Evolutionary conservation across 2,329 filamentous ascomycete genomes (phyloP).

Genomic region (Verticillium nonalfalfae): DNA sequence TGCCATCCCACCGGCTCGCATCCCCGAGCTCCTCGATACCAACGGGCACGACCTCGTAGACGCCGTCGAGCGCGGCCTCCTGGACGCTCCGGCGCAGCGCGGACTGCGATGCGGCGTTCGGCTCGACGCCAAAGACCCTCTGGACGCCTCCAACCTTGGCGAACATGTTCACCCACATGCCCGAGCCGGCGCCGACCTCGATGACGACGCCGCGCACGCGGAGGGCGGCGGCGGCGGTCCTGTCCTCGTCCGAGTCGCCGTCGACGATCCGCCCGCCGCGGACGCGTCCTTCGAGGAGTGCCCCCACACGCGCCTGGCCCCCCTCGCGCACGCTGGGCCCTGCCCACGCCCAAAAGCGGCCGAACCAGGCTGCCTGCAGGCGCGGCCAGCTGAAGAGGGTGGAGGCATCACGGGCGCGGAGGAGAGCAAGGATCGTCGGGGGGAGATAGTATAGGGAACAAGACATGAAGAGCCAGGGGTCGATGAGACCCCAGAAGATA

Average conservation of each 20-base stretch:
- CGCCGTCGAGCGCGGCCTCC: conserved; percentile 44
- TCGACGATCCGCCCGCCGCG: conserved; percentile 26
- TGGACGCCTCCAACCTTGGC: conserved; percentile 22
- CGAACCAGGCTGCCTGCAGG: conserved; percentile 50
- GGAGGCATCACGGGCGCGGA: conserved; percentile 23
- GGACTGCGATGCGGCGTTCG: conserved; percentile 47
- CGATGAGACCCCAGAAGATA: conserved; percentile 27
- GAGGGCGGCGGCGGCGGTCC: conserved; percentile 16
- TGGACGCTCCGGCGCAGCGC: conserved; percentile 38
- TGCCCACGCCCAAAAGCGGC: conserved; percentile 50
- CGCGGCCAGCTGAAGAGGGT: conserved; percentile 32
- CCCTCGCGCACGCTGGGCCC: conserved; percentile 43
- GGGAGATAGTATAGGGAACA: conserved; percentile 44
- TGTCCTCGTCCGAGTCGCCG: conserved; percentile 4
- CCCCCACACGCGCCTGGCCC: conserved; percentile 37
- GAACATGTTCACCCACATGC: conserved; percentile 54
- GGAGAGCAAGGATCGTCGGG: conserved; percentile 36
- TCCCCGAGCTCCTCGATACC: conserved; percentile 53
- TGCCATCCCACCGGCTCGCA: conserved; percentile 32
- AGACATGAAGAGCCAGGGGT: conserved; percentile 48
- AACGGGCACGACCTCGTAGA: conserved; percentile 56
- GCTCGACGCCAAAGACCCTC: conserved; percentile 58
- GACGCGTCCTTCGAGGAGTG: conserved; percentile 47
- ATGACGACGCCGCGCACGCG: conserved; percentile 46
- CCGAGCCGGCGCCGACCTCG: conserved; percentile 57